Percentiles rank a stretch among this genome's conserved stretches.
These are phyloP conservation scores for Rachicladosporium sp. DNA, from an alignment of 2,329 filamentous ascomycete species.

Conservation along the genomic window DNA sequence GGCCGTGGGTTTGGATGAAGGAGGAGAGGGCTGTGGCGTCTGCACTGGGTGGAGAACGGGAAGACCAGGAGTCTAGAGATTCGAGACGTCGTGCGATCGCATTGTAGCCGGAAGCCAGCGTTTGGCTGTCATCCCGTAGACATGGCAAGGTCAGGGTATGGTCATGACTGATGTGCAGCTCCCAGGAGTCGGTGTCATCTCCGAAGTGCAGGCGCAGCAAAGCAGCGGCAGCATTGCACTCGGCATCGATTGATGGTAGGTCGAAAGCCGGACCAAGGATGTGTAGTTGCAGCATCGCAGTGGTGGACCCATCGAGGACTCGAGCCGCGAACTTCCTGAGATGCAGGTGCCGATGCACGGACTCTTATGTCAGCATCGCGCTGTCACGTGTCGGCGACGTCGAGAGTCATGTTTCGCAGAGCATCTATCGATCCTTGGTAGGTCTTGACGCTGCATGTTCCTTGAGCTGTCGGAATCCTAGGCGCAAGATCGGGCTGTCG, in stretches of 20 bases:
- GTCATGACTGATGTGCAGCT: constrained; percentile 50
- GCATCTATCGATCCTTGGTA: no score
- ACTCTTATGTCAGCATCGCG: neutral
- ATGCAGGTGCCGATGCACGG: no score
- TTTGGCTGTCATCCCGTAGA: constrained; percentile 39
- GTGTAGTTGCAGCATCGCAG: constrained; percentile 44
- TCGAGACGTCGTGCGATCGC: no score
- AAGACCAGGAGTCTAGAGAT: no score
- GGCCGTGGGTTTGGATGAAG: constrained; percentile 63
- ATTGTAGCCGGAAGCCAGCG: constrained; percentile 48
- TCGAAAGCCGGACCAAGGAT: constrained; percentile 84
- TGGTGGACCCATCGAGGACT: neutral
- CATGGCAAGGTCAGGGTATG: constrained; percentile 15
- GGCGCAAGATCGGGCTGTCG: no score
- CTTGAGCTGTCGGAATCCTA: no score
- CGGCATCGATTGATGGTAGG: constrained; percentile 78
- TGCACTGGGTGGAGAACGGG: constrained; percentile 20
- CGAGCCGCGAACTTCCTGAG: no score
- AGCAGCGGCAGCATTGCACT: constrained; percentile 74
- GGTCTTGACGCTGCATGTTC: no score
- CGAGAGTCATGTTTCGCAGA: no score
- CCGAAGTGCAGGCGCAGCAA: constrained; percentile 57
- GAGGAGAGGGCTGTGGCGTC: constrained; percentile 28
- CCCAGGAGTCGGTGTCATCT: constrained; percentile 43
- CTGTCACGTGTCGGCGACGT: neutral